Evolutionary conservation across 345 rosid species (phyloP).

Genomic region (Barbarea vulgaris): DNA sequence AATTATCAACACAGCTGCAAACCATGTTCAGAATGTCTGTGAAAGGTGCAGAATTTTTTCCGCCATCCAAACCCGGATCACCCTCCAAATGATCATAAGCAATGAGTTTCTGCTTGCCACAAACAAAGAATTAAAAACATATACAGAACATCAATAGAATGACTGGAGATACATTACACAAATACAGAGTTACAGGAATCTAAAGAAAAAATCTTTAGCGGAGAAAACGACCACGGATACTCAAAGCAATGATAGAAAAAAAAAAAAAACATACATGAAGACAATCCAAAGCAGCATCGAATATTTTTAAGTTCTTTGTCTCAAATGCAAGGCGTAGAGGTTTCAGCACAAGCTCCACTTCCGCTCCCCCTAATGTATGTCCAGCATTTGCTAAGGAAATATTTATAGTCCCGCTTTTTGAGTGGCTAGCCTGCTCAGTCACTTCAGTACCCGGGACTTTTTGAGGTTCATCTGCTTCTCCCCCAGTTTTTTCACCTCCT

Average conservation of each 20-base stretch:
- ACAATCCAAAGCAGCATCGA: conserved; percentile 97
- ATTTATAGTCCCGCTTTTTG: conserved; percentile 49
- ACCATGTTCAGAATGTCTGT: conserved; percentile 90
- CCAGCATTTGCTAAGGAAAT: conserved; percentile 81
- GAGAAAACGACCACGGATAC: conserved; percentile 15
- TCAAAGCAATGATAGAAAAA: conserved; percentile 17
- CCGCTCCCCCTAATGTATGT: conserved; percentile 73
- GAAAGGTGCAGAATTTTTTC: conserved; percentile 76
- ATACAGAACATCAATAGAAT: conserved; percentile 18
- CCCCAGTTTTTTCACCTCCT: conserved; percentile 51
- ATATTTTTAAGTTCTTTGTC: conserved; percentile 82
- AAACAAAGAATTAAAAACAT: conserved; percentile 33
- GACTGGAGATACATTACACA: conserved; percentile 3
- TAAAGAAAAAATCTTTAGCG: not conserved
- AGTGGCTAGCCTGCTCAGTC: conserved; percentile 47
- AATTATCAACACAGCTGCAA: conserved; percentile 88
- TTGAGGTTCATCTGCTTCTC: conserved; percentile 46
- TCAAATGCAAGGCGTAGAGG: conserved; percentile 93
- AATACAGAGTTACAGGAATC: conserved; percentile 18
- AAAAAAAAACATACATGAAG: conserved; percentile 70
- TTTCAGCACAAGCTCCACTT: conserved; percentile 85
- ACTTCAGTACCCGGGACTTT: conserved; percentile 46
- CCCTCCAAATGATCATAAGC: conserved; percentile 97
- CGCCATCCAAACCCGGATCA: conserved; percentile 94
- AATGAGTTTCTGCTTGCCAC: conserved; percentile 72